Evolutionary conservation across 306 rosid genomes (phyloP).

Genomic region (Senna tora): DNA sequence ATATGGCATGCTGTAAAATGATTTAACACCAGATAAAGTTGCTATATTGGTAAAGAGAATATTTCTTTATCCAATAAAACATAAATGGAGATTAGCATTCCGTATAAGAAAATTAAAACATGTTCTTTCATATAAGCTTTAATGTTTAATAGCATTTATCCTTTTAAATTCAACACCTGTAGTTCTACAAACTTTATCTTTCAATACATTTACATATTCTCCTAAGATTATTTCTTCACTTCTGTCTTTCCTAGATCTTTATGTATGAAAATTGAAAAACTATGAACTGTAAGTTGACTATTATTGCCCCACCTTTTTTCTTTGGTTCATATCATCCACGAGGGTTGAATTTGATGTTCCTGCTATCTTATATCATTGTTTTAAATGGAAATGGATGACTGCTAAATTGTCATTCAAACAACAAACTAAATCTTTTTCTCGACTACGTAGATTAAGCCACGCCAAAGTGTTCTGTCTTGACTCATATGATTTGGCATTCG

Average conservation of each 20-base stretch:
- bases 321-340: background rate
- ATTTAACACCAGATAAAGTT: background rate
- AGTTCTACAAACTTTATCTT: background rate
- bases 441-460: no score
- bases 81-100: constrained; percentile 3
- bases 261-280: background rate
- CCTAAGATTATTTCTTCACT: background rate
- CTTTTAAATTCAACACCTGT: background rate
- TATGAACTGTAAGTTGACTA: background rate
- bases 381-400: background rate
- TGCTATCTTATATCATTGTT: no score
- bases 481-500: background rate
- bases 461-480: no score
- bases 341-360: background rate
- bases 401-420: background rate
- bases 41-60: background rate
- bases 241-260: background rate
- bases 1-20: constrained; percentile 6
- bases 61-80: no score
- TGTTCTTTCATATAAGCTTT: background rate
- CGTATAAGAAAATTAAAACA: background rate
- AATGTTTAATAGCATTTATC: background rate
- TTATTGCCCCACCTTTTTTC: background rate
- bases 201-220: no score
- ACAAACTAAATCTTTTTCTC: no score